Base-by-base conservation (phyloP, 306 rosid species). In the Pterocarpus macrocarpus region DNA sequence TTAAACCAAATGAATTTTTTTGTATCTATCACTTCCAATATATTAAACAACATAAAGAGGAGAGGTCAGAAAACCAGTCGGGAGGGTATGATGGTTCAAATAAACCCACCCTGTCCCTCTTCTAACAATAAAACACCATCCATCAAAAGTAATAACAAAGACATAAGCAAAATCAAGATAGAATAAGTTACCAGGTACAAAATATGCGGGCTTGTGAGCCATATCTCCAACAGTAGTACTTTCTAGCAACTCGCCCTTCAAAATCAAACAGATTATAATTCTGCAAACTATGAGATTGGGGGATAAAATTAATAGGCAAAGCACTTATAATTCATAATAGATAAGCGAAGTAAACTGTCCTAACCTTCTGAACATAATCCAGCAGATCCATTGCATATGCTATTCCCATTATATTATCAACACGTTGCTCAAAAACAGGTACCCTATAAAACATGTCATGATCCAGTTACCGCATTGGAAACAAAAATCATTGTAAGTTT, bases 141-240 rank as follows among this genome's bases (percentile, higher is more conserved):
- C 34, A 73, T 4, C 38, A 16, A 22, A 66, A 57, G 83, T 30
- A 66, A 14, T 28, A 62, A 50, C 39, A 45, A 17, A 15, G 76
- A 49, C 45, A 80, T 53, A 74, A 43, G 63, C 77, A 71, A 59
- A 38, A 49, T 71, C 83, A 81, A 49, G 63, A 80, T 78, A 68
- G 30, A 75, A 52, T 55, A 32, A 69, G 78, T 89, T 96, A 96
- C 99, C 99, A 5, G 99, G 99, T 76, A 96, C 98, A 85, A 96
- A 96, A 87, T 93, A 96, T 59, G 97, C 97, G 75, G 99, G 98
- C 80, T 93, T 94, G 75, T 96, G 99, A 83, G 99, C 99, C 98
- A 96, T 90, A 80, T 94, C 95, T 79, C 97, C 97, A 17, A 91
- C 95, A 34, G 90, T 85, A 44, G 91, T 92, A 85, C 87, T 92